Conservation (phyloP, 2,329 filamentous ascomycete genomes). For the Bipolaris cookei region DNA sequence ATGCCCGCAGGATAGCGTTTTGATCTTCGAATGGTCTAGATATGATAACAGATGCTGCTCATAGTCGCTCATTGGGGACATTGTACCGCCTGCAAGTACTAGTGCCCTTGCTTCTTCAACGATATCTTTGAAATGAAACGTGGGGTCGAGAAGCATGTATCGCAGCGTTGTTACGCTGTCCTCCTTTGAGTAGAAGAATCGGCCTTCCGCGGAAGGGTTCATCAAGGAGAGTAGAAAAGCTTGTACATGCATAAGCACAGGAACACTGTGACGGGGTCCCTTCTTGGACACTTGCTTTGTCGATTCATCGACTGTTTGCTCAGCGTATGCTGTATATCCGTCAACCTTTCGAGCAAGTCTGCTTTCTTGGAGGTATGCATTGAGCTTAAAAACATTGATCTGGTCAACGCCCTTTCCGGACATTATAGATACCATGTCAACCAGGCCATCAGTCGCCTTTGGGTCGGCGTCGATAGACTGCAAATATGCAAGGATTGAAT, state of each 20-base stretch:
- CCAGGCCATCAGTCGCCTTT: slow-evolving; percentile 66
- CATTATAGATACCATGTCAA: slow-evolving; percentile 75
- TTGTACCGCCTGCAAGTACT: slow-evolving; percentile 91
- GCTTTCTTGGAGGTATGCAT: slow-evolving; percentile 86
- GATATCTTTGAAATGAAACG: slow-evolving; percentile 87
- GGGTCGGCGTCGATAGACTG: slow-evolving; percentile 54
- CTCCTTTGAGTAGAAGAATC: slow-evolving; percentile 62
- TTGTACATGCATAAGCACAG: slow-evolving; percentile 67
- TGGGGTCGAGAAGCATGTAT: slow-evolving; percentile 89
- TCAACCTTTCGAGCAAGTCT: slow-evolving; percentile 95
- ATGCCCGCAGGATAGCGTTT: slow-evolving; percentile 89
- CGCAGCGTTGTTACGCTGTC: slow-evolving; percentile 66
- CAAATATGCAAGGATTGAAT: slow-evolving; percentile 76
- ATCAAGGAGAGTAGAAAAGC: slow-evolving; percentile 80
- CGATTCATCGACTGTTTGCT: slow-evolving; percentile 52
- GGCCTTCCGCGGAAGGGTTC: slow-evolving; percentile 75
- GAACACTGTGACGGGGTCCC: slow-evolving; percentile 50
- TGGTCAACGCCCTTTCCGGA: slow-evolving; percentile 88
- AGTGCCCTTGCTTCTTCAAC: slow-evolving; percentile 84
- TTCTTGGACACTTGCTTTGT: slow-evolving; percentile 11
- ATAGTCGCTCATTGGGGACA: slow-evolving; percentile 97
- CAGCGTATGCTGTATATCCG: slow-evolving; percentile 74
- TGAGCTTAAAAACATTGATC: slow-evolving; percentile 89
- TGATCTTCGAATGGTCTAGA: slow-evolving; percentile 67
- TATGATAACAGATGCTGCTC: slow-evolving; percentile 83